These are phyloP conservation scores for Imleria badia DNA, from an alignment of 768 basidiomycete species.

Conservation along the genomic window DNA sequence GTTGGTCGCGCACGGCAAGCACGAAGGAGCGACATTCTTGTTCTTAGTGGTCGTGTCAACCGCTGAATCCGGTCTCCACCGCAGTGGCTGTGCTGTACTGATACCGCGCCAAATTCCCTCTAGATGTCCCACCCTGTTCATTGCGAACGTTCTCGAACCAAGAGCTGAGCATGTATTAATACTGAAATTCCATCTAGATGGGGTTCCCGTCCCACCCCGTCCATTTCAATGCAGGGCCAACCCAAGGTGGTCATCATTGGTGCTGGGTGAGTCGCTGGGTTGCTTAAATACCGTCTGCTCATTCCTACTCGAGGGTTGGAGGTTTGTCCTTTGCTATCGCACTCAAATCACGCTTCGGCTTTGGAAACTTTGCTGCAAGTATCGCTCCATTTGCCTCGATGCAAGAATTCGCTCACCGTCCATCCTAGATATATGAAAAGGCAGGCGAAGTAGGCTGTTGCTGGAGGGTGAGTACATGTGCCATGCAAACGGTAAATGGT, in stretches of 20 bases:
- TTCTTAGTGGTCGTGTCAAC: background rate
- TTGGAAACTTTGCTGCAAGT: conserved; percentile 42
- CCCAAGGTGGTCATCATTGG: conserved; percentile 23
- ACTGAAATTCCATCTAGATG: background rate
- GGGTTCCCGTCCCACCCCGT: background rate
- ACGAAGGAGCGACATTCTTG: conserved; percentile 57
- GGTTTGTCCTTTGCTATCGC: conserved; percentile 45
- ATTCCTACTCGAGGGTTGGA: conserved; percentile 32
- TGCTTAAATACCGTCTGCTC: background rate
- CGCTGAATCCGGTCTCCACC: conserved; percentile 3
- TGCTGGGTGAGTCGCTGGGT: conserved; percentile 17
- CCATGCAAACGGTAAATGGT: background rate
- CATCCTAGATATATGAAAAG: conserved; percentile 44
- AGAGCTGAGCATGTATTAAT: background rate
- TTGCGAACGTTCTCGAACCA: no score
- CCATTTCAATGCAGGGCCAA: background rate
- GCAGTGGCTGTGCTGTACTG: conserved; percentile 24
- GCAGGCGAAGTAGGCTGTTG: conserved; percentile 47
- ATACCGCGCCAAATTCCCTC: no score
- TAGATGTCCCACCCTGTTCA: no score
- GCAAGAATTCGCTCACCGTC: background rate
- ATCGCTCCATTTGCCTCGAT: background rate
- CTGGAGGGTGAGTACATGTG: conserved; percentile 44
- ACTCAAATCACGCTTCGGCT: conserved; percentile 38
- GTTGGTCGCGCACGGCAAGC: conserved; percentile 35